phyloP scores from a whole-genome alignment of 2,329 filamentous ascomycete species.

The Penicillium palitans region DNA sequence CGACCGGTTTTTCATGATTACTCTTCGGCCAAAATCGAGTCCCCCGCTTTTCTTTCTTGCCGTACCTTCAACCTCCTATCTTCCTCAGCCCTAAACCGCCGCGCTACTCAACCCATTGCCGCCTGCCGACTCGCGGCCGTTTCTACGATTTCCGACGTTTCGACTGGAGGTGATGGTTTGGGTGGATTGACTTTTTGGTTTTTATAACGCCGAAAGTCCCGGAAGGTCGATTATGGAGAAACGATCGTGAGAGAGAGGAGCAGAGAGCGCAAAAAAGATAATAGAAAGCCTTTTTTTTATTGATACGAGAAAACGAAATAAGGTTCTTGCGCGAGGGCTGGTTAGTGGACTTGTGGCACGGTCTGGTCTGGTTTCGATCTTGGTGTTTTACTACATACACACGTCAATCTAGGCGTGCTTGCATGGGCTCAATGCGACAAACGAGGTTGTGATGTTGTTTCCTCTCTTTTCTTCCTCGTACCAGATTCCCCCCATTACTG shows the following conservation, averaged over 20 bases:
- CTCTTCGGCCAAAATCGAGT: slow-evolving; percentile 31
- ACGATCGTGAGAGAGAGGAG: slow-evolving; percentile 29
- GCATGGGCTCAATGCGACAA: slow-evolving; percentile 37
- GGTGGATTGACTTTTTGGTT: slow-evolving; percentile 21
- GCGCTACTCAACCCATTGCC: slow-evolving; percentile 19
- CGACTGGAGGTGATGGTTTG: slow-evolving; percentile 18
- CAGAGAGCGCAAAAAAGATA: slow-evolving; percentile 28
- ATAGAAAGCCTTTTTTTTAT: slow-evolving; percentile 22
- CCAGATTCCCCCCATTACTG: slow-evolving; percentile 13
- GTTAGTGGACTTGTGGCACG: slow-evolving; percentile 25
- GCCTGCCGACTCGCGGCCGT: slow-evolving; percentile 15
- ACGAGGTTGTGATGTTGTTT: slow-evolving; percentile 34
- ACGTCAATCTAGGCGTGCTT: slow-evolving; percentile 26
- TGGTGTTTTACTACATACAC: slow-evolving; percentile 32
- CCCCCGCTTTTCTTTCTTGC: slow-evolving; percentile 27
- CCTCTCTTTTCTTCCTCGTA: slow-evolving; percentile 17
- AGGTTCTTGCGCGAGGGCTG: slow-evolving; percentile 29
- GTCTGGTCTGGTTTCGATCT: slow-evolving; percentile 30
- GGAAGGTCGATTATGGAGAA: slow-evolving; percentile 25
- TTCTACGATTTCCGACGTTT: slow-evolving; percentile 16
- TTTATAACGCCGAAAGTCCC: slow-evolving; percentile 15
- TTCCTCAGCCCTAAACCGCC: slow-evolving; percentile 25
- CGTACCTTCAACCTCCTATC: slow-evolving; percentile 26
- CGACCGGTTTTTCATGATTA: slow-evolving; percentile 28
- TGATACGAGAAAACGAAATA: slow-evolving; percentile 30